Percentiles rank a stretch among this genome's conserved stretches.
Conservation (phyloP, 2,329 filamentous ascomycete species). For the Chalara sp. region DNA sequence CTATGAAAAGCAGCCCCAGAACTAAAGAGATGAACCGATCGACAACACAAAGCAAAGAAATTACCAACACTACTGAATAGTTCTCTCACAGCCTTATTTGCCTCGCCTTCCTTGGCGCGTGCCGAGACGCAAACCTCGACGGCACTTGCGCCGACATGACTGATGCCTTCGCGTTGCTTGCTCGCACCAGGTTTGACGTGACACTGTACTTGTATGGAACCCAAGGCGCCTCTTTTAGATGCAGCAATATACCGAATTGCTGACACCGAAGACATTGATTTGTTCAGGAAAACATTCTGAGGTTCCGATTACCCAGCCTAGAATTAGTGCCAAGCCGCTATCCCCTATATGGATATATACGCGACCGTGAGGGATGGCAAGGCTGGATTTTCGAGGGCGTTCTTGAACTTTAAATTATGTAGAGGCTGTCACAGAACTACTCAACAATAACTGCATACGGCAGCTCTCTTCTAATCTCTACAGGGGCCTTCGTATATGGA, state of each 20-base stretch:
- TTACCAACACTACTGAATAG: conserved; percentile 51
- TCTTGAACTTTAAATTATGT: no score
- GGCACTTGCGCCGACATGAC: conserved; percentile 44
- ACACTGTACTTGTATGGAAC: conserved; percentile 53
- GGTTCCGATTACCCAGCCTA: no score
- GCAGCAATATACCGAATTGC: conserved; percentile 40
- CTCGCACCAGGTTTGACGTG: conserved; percentile 61
- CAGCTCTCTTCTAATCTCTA: background rate
- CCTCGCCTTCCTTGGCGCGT: conserved; percentile 58
- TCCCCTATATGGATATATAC: no score
- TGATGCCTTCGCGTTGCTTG: conserved; percentile 54
- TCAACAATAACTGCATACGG: background rate
- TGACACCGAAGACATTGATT: conserved; percentile 11
- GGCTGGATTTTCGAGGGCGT: no score
- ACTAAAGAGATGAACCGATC: background rate
- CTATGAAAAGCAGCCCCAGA: background rate
- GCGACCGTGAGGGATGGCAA: no score
- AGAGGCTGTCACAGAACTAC: background rate
- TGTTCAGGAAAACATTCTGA: background rate
- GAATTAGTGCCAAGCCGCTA: no score
- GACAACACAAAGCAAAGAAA: no score
- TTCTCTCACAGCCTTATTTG: conserved; percentile 59
- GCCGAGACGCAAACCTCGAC: conserved; percentile 62
- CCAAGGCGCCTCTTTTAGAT: conserved; percentile 37
- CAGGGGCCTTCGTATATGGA: conserved; percentile 13